phyloP scores from a whole-genome alignment of 225 moss, liverwort and hornwort genomes.

The Sphagnum tenellum region DNA sequence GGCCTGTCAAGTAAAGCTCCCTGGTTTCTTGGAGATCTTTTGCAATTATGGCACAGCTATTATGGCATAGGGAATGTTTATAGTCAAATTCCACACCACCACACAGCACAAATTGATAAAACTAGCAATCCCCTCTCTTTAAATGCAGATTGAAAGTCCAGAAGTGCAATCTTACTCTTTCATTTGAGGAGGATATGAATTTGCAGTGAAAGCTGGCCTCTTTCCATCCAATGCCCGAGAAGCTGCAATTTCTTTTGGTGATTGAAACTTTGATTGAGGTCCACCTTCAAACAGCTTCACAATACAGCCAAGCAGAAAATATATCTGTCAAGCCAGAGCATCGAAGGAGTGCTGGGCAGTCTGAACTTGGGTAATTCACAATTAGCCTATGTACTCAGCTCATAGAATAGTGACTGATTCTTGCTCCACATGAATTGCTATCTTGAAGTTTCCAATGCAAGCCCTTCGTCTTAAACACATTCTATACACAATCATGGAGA shows the following conservation, averaged over 20 bases:
- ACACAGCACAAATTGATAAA: neutral
- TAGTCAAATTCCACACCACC: neutral
- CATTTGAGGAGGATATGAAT: conserved; percentile 40
- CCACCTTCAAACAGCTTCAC: conserved; percentile 53
- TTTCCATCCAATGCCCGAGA: conserved; percentile 23
- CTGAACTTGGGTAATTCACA: neutral
- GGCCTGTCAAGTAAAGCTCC: neutral
- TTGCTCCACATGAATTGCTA: neutral
- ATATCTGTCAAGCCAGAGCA: no score
- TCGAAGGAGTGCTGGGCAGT: no score
- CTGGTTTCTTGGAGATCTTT: no score
- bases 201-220: conserved; percentile 30
- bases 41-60: no score
- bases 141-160: neutral
- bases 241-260: conserved; percentile 25
- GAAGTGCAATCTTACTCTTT: conserved; percentile 31
- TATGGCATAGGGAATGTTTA: neutral
- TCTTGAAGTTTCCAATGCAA: neutral
- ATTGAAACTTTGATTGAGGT: conserved; percentile 16
- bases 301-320: neutral
- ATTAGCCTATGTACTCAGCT: neutral
- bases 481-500: neutral
- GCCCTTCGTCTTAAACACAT: neutral
- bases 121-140: neutral
- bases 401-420: neutral